phyloP scores from a whole-genome alignment of 2,329 filamentous ascomycete genomes.

The Mycocentrospora acerina region DNA sequence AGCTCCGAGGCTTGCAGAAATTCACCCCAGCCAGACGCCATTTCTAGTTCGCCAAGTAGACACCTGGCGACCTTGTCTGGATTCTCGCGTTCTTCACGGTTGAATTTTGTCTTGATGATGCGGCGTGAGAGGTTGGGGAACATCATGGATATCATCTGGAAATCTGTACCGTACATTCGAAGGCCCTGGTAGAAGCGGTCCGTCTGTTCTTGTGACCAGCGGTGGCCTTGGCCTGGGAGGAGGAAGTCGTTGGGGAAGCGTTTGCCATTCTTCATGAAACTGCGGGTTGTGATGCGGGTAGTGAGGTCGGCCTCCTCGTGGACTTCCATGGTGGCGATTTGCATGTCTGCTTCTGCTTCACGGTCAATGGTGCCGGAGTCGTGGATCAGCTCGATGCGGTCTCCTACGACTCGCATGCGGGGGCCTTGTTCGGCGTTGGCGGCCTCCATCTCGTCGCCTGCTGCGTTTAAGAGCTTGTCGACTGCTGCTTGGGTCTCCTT shows the following conservation, averaged over 20 bases:
- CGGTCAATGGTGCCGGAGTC: conserved; percentile 68
- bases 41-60: conserved; percentile 50
- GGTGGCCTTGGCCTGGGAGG: conserved; percentile 46
- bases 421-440: conserved; percentile 34
- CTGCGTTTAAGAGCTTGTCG: conserved; percentile 19
- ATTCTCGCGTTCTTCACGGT: conserved; percentile 71
- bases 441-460: conserved; percentile 10
- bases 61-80: conserved; percentile 64
- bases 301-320: conserved; percentile 81
- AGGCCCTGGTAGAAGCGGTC: conserved; percentile 76
- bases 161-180: conserved; percentile 78
- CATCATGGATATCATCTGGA: conserved; percentile 75
- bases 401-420: conserved; percentile 64
- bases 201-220: conserved; percentile 70
- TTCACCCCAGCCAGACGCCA: conserved; percentile 37
- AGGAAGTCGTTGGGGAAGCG: conserved; percentile 51
- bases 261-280: conserved; percentile 64
- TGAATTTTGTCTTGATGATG: conserved; percentile 81
- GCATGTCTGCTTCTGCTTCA: conserved; percentile 62
- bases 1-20: conserved; percentile 40
- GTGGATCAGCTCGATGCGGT: conserved; percentile 71
- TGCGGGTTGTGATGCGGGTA: conserved; percentile 66
- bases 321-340: conserved; percentile 57
- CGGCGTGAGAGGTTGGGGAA: conserved; percentile 71
- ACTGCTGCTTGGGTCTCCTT: conserved; percentile 25